Conservation (phyloP, 345 rosid species). For the Durio zibethinus region DNA sequence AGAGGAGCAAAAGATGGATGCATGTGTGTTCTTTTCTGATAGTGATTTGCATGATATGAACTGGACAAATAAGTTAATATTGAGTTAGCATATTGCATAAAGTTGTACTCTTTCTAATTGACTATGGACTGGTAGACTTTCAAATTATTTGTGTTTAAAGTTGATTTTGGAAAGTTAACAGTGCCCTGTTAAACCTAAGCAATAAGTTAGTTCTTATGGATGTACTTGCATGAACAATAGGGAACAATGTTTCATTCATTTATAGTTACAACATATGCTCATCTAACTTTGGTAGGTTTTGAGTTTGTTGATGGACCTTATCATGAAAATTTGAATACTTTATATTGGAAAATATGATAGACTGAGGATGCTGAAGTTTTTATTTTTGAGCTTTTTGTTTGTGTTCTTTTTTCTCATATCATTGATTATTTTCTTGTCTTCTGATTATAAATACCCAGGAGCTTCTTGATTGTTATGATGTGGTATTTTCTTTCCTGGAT, state of each 20-base stretch:
- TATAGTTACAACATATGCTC: neutral
- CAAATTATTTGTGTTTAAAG: too few relatives aligned
- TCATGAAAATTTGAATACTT: too few relatives aligned
- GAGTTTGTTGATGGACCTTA: too few relatives aligned
- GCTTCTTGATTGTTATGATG: neutral
- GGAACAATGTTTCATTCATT: constrained; percentile 11
- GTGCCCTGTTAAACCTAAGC: neutral
- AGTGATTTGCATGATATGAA: neutral
- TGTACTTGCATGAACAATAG: constrained; percentile 6
- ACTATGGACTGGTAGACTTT: neutral
- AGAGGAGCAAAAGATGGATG: neutral
- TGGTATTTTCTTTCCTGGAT: too few relatives aligned
- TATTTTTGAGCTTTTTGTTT: too few relatives aligned
- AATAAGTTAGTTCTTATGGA: neutral
- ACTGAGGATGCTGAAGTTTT: too few relatives aligned
- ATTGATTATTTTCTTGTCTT: neutral
- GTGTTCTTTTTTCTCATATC: too few relatives aligned
- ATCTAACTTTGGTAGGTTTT: neutral
- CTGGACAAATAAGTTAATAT: neutral
- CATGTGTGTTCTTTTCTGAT: neutral
- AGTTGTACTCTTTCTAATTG: neutral
- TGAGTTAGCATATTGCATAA: neutral
- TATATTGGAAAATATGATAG: too few relatives aligned
- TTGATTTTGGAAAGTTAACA: too few relatives aligned
- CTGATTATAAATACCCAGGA: neutral